Base-by-base conservation (phyloP, 2,329 filamentous ascomycete species). In the Neonectria hederae region DNA sequence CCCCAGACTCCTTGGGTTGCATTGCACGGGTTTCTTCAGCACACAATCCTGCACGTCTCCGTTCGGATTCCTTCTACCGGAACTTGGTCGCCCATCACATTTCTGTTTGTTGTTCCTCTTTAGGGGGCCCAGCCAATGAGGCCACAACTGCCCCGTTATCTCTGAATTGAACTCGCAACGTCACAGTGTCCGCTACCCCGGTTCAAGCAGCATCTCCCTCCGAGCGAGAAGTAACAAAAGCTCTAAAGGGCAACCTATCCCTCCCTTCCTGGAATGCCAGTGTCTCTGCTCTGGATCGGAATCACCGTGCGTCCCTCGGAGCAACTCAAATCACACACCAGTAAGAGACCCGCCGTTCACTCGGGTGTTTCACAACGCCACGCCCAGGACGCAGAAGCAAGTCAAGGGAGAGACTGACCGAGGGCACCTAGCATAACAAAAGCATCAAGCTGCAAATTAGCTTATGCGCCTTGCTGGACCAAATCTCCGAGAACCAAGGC, bases 401-500 rank as follows among this genome's bases (percentile, higher is more conserved):
- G 65, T 73, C 63, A 70, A 72, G 73, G 72, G 70, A 72, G 74
- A 75, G 65, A 75, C 71, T 76, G 72, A 77, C 74, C 72, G 70
- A 68, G 70, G 68, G 59, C 67, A 67, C 63, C 66, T 67, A 74
- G 69, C 67, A 76, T 69, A 72, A 67, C 70, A 78, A 73, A 75
- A 68, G 70, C 68, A 75, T 72, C 73, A 70, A 66, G 67, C 69
- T 74, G 63, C 64, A 72, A 69, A 63, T 75, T 77, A 71, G 70
- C 69, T 69, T 75, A 70, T 76, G 67, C 59, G 65, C 69, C 68
- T 69, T 72, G 69, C 70, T 69, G 69, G 72, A 78, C 75, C 78
- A 78, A 80, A 80, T 80, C 75, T 80, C 77, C 78, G 77, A 79
- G 63, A 71, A 69, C 63, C 71, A 75, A 75, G 59, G 69, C 59